phyloP scores from a whole-genome alignment of 352 stramenopile species.

The Phytophthora brassicae region DNA sequence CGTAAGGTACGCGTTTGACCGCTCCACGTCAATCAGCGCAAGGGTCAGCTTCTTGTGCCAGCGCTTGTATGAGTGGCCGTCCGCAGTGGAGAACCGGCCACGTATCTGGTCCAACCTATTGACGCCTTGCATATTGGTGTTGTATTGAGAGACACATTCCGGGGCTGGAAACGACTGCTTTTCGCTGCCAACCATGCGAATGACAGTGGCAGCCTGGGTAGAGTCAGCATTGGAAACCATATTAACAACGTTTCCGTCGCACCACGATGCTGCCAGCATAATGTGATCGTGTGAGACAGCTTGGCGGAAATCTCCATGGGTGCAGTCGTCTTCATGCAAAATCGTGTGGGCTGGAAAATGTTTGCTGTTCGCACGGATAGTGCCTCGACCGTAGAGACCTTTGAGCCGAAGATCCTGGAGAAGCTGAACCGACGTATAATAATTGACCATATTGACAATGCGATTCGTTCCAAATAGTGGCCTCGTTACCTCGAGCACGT shows the following conservation, averaged over 20 bases:
- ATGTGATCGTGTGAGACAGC: constrained; percentile 4
- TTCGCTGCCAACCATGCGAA: not conserved
- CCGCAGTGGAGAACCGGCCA: not conserved
- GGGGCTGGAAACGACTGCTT: not conserved
- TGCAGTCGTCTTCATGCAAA: not conserved
- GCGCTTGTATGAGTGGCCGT: not conserved
- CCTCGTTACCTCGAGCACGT: not conserved
- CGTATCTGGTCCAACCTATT: not conserved
- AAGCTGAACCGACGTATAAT: constrained; percentile 1
- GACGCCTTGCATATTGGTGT: constrained; percentile 1
- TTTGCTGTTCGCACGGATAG: constrained; percentile 1
- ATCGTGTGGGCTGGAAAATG: constrained; percentile 2
- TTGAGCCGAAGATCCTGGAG: not conserved
- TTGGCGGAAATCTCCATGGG: constrained; percentile 1
- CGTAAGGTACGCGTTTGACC: not conserved
- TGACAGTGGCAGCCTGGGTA: not conserved
- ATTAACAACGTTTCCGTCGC: not conserved
- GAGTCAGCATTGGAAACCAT: constrained; percentile 5
- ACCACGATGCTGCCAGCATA: constrained; percentile 10
- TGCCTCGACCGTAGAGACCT: not conserved
- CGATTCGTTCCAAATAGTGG: constrained; percentile 2
- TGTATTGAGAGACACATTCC: not conserved
- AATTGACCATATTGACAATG: constrained; percentile 6
- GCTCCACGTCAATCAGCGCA: not conserved
- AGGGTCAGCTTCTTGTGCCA: not conserved